Conservation (phyloP, 345 rosid species). For the Heritiera fomes region DNA sequence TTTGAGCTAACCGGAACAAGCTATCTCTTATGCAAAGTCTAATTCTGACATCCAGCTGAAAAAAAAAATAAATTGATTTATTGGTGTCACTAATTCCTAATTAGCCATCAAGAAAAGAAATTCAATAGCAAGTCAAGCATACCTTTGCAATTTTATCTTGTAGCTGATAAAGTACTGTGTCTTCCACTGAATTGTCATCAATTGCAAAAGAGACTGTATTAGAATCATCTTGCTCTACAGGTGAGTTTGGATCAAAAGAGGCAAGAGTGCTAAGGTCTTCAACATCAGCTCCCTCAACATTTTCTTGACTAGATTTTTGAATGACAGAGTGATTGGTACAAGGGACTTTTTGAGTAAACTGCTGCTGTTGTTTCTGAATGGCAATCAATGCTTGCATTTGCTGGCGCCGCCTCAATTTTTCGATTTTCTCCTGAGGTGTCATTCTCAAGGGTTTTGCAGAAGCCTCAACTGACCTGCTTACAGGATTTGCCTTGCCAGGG, state of each 20-base stretch:
- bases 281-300: slow-evolving; percentile 46
- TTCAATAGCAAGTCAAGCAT: slow-evolving; percentile 21
- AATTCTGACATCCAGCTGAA: slow-evolving; percentile 68
- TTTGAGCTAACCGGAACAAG: slow-evolving; percentile 93
- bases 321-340: slow-evolving; percentile 41
- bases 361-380: slow-evolving; percentile 81
- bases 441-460: slow-evolving; percentile 55
- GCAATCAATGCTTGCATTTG: slow-evolving; percentile 98
- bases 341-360: slow-evolving; percentile 53
- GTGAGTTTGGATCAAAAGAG: slow-evolving; percentile 54
- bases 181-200: slow-evolving; percentile 54
- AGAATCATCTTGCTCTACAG: slow-evolving; percentile 61
- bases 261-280: slow-evolving; percentile 51
- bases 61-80: slow-evolving; percentile 28
- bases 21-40: slow-evolving; percentile 89
- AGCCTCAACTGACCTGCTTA: slow-evolving; percentile 43
- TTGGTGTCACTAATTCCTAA: slow-evolving; percentile 22
- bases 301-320: slow-evolving; percentile 45
- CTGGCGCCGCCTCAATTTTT: slow-evolving; percentile 86
- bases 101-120: slow-evolving; percentile 28
- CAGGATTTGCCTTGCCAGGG: slow-evolving; percentile 39
- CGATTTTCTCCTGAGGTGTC: slow-evolving; percentile 96
- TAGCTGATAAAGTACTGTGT: slow-evolving; percentile 57
- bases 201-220: slow-evolving; percentile 42
- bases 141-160: slow-evolving; percentile 83